A percentile compares a stretch with the other conserved stretches of the same genome.
These are phyloP conservation scores for Sporothrix brunneoviolacea DNA, from an alignment of 2,329 filamentous ascomycete species.

Conservation along the genomic window DNA sequence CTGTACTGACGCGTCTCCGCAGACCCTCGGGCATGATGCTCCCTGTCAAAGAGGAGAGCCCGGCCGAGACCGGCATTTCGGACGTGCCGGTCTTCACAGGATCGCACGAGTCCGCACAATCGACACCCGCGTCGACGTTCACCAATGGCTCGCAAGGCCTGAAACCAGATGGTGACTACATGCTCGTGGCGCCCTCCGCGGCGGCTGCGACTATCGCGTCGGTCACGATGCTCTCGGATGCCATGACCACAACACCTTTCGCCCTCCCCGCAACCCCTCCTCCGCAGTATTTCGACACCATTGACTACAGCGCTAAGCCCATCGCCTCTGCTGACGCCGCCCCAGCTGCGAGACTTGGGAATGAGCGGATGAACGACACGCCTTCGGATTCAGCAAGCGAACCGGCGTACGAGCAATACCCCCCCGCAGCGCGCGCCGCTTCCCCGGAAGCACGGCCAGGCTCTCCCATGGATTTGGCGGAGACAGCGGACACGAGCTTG, in stretches of 20 bases:
- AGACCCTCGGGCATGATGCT: conserved; percentile 11
- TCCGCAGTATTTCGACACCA: not conserved
- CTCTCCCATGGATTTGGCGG: too few relatives aligned
- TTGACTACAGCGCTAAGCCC: not conserved
- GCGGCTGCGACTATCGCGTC: conserved; percentile 10
- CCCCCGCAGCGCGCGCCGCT: too few relatives aligned
- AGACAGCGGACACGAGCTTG: too few relatives aligned
- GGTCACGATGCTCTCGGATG: conserved; percentile 8
- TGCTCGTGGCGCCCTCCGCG: not conserved
- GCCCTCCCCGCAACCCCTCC: not conserved
- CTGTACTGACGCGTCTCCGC: conserved; percentile 15
- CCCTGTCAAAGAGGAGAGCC: conserved; percentile 18
- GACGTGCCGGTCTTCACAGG: conserved; percentile 12
- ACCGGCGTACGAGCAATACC: not conserved
- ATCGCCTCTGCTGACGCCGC: not conserved
- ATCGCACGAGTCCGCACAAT: conserved; percentile 11
- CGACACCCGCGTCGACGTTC: conserved; percentile 12
- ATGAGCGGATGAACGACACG: conserved; percentile 6
- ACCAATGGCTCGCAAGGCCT: conserved; percentile 6
- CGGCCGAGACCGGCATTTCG: conserved; percentile 13
- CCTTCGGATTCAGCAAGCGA: conserved; percentile 7
- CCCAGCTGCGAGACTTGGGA: not conserved
- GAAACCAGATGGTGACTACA: conserved; percentile 9
- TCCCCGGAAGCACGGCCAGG: too few relatives aligned
- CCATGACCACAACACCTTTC: conserved; percentile 6